Base-by-base conservation (phyloP, 371 early-diverging fungal genomes). In the Mucor plumbeus region DNA sequence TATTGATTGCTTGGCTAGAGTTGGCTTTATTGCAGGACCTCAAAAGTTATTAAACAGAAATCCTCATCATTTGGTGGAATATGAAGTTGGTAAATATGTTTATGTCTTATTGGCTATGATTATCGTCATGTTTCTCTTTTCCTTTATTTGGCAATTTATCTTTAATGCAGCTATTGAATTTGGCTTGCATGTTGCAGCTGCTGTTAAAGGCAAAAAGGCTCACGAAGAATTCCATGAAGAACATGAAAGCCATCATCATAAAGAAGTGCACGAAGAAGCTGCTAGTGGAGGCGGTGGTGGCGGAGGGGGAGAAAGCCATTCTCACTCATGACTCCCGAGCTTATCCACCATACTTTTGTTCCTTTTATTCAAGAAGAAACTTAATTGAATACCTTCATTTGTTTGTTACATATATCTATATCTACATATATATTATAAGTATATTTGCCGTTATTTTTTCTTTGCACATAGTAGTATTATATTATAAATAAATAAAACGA, bases 1-100 rank as follows among this genome's bases (percentile, higher is more conserved):
- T 11, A 56, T 81, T 10, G 82, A 81, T 35, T 72, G 68, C 48
- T 40, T 72, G 53, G 68, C 72, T 7, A 44, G 68, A 33, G 41
- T 53, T 7, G 72, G 72, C 0, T 68, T 62, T 34, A 59, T 72
- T 33, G 72, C 72, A n/a, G 72, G 68, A 1, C 55, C 64, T 19
- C 48, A 72, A 47, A 43, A 58, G 0, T 19, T 72, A 17, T 59
- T 62, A 13, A 68, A 72, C 41, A 38, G 59, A 14, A 71, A 71
- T 15, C 67, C 59, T 31, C 17, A 10, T 6, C 56, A 72, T 10
- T 4, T 7, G 0, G 39, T 72, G 0, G 63, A 68, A 43, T 72
- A 72, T 31, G 38, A 7, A 2, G 14, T 72, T 0, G 13, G 38
- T 9, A 68, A 43, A 6, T 53, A 41, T 41, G 47, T 68, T 7